A percentile compares a stretch with the other conserved stretches of the same genome.
Evolutionary conservation across 345 rosid genomes (phyloP).

Genomic region (Psidium friedrichsthalianum): DNA sequence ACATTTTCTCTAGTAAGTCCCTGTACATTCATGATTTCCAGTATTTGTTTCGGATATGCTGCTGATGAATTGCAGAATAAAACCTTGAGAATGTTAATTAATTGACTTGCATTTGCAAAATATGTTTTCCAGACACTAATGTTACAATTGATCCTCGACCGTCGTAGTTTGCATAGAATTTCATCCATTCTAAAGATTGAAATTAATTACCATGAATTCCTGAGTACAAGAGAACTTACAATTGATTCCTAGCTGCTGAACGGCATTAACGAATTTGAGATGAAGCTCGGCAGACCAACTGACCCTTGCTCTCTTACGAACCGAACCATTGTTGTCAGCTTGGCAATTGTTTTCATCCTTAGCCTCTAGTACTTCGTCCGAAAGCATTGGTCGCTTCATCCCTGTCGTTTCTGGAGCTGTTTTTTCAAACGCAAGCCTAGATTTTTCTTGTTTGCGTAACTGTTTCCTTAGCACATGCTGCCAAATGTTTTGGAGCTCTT

Average conservation of each 20-base stretch:
- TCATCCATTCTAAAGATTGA: not conserved
- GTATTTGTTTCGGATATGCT: slow-evolving; percentile 7
- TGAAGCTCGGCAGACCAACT: slow-evolving; percentile 9
- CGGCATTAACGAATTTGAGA: slow-evolving; percentile 1
- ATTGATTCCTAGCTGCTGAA: not conserved
- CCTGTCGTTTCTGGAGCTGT: not conserved
- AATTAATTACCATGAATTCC: not conserved
- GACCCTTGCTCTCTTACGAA: not conserved
- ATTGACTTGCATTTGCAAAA: not conserved
- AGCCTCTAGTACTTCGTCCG: not conserved
- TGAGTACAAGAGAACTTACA: not conserved
- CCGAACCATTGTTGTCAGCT: not conserved
- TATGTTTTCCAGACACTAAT: not conserved
- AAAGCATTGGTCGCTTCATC: not conserved
- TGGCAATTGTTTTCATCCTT: not conserved
- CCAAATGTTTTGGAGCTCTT: slow-evolving; percentile 24
- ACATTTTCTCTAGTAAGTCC: slow-evolving; percentile 6
- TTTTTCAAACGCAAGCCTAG: not conserved
- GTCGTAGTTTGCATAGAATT: not conserved
- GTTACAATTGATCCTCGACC: not conserved
- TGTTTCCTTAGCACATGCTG: slow-evolving; percentile 12
- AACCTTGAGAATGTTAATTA: not conserved
- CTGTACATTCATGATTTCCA: slow-evolving; percentile 3
- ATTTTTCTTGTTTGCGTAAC: not conserved
- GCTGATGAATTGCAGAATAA: not conserved